Conservation (phyloP, 768 basidiomycete genomes). For the Scleroderma bovista region DNA sequence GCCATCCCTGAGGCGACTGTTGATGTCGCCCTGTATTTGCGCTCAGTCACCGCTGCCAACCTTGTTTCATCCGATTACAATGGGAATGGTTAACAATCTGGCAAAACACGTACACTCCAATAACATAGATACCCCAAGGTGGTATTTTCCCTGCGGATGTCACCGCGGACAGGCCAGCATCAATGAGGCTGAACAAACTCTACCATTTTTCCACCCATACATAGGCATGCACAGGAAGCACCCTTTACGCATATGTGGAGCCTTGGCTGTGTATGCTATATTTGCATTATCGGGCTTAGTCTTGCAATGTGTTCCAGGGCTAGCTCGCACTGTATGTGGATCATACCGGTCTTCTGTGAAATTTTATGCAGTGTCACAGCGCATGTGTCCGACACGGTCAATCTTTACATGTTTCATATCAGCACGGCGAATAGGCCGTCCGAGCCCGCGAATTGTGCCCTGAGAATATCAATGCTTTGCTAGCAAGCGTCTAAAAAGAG, state of each 20-base stretch:
- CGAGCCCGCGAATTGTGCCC: too few species aligned
- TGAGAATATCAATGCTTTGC: too few species aligned
- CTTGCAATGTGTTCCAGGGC: slow-evolving; percentile 2
- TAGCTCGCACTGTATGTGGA: neutral
- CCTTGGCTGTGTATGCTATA: slow-evolving; percentile 21
- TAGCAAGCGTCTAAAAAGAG: too few species aligned
- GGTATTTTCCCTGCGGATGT: neutral
- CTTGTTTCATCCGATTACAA: neutral
- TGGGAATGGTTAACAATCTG: neutral
- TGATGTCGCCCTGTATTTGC: neutral
- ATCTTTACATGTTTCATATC: too few species aligned
- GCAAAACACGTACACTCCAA: neutral
- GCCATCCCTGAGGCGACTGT: neutral
- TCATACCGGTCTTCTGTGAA: neutral
- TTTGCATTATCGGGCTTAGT: slow-evolving; percentile 16
- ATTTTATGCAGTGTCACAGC: neutral
- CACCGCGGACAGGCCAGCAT: neutral
- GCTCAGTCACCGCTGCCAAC: neutral
- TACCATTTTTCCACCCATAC: neutral
- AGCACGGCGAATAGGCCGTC: too few species aligned
- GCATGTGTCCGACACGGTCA: neutral
- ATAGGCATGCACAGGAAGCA: neutral
- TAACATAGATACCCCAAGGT: neutral
- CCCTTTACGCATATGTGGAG: neutral
- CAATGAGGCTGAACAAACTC: neutral